Conservation (phyloP, 345 rosid genomes). For the Rhodamnia rubescens region DNA sequence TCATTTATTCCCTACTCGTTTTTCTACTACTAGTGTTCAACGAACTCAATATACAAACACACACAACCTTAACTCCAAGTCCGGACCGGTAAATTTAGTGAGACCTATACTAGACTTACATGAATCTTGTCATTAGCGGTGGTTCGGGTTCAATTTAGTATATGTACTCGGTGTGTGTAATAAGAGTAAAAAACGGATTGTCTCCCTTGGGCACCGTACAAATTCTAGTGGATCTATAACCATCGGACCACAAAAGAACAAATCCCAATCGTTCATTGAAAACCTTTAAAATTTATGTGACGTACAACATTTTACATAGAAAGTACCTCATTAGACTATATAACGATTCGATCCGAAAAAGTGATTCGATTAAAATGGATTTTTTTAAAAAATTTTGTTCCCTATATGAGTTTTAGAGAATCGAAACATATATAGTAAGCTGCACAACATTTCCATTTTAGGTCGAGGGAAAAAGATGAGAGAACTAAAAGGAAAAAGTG, state of each 20-base stretch:
- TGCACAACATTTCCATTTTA: too few relatives aligned
- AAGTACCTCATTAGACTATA: too few relatives aligned
- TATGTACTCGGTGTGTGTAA: neutral
- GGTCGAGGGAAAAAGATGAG: too few relatives aligned
- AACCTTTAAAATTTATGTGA: too few relatives aligned
- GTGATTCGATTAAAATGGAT: too few relatives aligned
- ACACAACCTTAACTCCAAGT: neutral
- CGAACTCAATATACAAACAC: neutral
- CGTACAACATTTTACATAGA: too few relatives aligned
- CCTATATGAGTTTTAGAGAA: too few relatives aligned
- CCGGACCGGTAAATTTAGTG: neutral
- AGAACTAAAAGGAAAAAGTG: too few relatives aligned
- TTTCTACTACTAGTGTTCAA: too few relatives aligned
- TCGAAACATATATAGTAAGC: too few relatives aligned
- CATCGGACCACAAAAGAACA: neutral
- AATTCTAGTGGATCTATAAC: fast-evolving
- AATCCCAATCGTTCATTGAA: neutral
- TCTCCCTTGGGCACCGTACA: fast-evolving
- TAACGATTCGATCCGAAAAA: too few relatives aligned
- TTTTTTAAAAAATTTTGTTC: too few relatives aligned
- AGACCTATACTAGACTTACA: neutral
- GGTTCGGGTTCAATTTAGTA: neutral
- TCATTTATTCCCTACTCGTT: neutral
- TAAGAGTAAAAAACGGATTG: neutral
- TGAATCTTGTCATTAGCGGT: fast-evolving